phyloP scores from a whole-genome alignment of 2,329 filamentous ascomycete species.

The Scytalidium lignicola region DNA sequence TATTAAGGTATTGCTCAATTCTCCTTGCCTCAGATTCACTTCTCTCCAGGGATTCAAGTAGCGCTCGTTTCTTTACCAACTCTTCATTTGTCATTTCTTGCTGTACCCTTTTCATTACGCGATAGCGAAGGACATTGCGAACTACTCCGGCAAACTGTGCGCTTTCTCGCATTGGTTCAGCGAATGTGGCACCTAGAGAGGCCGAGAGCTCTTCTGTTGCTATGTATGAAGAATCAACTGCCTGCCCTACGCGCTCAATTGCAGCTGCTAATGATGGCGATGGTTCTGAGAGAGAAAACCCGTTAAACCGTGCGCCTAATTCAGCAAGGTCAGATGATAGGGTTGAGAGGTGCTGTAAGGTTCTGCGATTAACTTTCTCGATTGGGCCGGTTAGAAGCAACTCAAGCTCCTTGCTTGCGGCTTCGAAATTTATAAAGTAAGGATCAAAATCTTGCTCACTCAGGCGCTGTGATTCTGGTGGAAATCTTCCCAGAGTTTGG shows the following conservation, averaged over 20 bases:
- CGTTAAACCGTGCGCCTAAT: slow-evolving; percentile 92
- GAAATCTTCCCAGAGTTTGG: slow-evolving; percentile 74
- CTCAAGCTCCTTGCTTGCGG: slow-evolving; percentile 87
- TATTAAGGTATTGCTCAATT: slow-evolving; percentile 86
- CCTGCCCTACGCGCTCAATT: slow-evolving; percentile 91
- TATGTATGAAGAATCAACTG: slow-evolving; percentile 92
- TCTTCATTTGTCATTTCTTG: slow-evolving; percentile 97
- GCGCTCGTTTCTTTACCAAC: slow-evolving; percentile 74
- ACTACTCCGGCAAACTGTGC: slow-evolving; percentile 97
- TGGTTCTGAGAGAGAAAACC: slow-evolving; percentile 90
- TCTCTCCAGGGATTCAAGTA: slow-evolving; percentile 84
- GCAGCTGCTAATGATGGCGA: slow-evolving; percentile 83
- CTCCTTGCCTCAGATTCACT: slow-evolving; percentile 90
- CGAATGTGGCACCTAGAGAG: slow-evolving; percentile 86
- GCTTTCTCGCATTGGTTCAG: slow-evolving; percentile 96
- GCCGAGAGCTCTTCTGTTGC: slow-evolving; percentile 87
- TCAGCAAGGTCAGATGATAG: slow-evolving; percentile 86
- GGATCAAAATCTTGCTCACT: slow-evolving; percentile 89
- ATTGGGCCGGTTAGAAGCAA: slow-evolving; percentile 84
- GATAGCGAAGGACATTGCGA: slow-evolving; percentile 78
- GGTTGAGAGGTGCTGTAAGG: slow-evolving; percentile 77
- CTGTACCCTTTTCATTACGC: slow-evolving; percentile 89
- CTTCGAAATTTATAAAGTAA: slow-evolving; percentile 92
- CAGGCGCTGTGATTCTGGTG: slow-evolving; percentile 68
- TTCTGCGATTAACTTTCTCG: slow-evolving; percentile 92